phyloP scores from a whole-genome alignment of 345 rosid species.

The Isatis tinctoria region DNA sequence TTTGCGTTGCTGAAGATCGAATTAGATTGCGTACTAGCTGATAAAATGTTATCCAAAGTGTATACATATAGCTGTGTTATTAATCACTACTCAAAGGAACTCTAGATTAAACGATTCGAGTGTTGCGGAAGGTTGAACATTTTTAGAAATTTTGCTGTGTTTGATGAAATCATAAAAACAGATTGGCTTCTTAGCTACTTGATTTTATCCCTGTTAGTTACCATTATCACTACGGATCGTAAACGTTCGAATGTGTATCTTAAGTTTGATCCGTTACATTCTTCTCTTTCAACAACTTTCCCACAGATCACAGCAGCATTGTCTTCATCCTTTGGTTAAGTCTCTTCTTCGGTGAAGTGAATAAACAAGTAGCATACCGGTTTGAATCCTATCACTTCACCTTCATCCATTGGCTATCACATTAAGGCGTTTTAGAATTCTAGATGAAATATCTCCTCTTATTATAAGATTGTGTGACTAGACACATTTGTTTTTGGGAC shows the following conservation, averaged over 20 bases:
- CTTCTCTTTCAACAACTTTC: neutral
- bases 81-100: neutral
- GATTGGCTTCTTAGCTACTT: neutral
- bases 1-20: neutral
- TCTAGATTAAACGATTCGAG: neutral
- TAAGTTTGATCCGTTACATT: neutral
- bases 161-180: neutral
- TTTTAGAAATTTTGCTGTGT: neutral
- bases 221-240: neutral
- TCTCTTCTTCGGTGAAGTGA: conserved; percentile 5
- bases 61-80: neutral
- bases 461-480: neutral
- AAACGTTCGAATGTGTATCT: neutral
- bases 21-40: neutral
- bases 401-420: neutral
- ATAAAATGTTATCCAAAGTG: neutral
- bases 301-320: neutral
- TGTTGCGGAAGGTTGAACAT: neutral
- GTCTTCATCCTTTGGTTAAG: neutral
- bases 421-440: neutral
- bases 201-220: too few species aligned
- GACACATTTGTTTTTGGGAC: neutral
- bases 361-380: neutral
- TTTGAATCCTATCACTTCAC: neutral
- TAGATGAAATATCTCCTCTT: neutral